Percentiles rank a stretch among this genome's conserved stretches.
These are phyloP conservation scores for Acorus calamus DNA, from an alignment of 106 monocot genomes.

Conservation along the genomic window DNA sequence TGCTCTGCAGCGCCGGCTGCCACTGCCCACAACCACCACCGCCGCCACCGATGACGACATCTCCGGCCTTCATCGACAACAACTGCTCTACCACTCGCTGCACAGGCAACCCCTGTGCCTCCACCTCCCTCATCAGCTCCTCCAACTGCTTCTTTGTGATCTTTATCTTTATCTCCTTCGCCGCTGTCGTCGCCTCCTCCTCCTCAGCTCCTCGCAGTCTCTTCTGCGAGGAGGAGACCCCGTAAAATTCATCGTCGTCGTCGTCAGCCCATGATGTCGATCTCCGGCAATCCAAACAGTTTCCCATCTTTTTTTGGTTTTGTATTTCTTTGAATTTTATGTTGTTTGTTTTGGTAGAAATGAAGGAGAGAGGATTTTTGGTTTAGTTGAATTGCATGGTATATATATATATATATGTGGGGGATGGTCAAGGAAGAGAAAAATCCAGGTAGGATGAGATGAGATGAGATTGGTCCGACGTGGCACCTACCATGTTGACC, in stretches of 20 bases:
- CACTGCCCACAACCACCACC: background rate
- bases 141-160: slow-evolving; percentile 13
- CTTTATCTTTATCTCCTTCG: slow-evolving; percentile 9
- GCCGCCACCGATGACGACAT: background rate
- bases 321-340: no score
- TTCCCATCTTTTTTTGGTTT: no score
- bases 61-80: background rate
- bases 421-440: no score
- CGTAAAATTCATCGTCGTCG: slow-evolving; percentile 3
- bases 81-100: background rate
- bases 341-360: no score
- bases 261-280: background rate
- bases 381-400: no score
- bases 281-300: slow-evolving; percentile 1
- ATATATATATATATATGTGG: no score
- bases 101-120: slow-evolving; percentile 1
- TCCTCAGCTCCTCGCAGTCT: background rate
- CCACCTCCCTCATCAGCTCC: slow-evolving; percentile 1
- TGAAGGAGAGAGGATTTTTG: background rate
- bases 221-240: background rate
- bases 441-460: no score
- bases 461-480: no score
- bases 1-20: slow-evolving; percentile 9
- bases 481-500: no score
- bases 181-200: background rate